These are phyloP conservation scores for Didymellaceae sp. DNA, from an alignment of 2,329 filamentous ascomycete genomes.

Conservation along the genomic window DNA sequence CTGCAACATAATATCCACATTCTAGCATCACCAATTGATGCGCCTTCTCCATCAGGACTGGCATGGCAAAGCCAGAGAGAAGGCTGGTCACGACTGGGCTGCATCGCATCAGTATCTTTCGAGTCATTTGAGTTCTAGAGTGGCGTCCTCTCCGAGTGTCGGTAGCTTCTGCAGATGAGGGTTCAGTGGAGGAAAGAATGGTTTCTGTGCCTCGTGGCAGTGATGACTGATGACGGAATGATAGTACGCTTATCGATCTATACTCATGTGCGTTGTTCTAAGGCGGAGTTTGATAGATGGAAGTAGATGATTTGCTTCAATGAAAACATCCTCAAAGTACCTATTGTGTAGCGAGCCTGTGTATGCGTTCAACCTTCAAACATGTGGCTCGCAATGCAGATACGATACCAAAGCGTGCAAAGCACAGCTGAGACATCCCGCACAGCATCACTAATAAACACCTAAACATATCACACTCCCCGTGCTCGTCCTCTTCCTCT, in stretches of 20 bases:
- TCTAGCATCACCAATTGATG: slow-evolving; percentile 12
- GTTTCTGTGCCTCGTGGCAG: slow-evolving; percentile 10
- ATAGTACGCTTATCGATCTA: slow-evolving; percentile 19
- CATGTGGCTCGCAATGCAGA: too few relatives aligned
- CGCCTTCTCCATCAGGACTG: slow-evolving; percentile 7
- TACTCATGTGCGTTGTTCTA: slow-evolving; percentile 20
- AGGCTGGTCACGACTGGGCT: slow-evolving; percentile 7
- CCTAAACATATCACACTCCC: too few relatives aligned
- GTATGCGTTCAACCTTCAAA: too few relatives aligned
- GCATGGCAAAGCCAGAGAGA: slow-evolving; percentile 2
- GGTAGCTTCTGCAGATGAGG: slow-evolving; percentile 1
- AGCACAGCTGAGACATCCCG: too few relatives aligned
- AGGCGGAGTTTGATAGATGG: slow-evolving; percentile 12
- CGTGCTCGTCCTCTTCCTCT: slow-evolving; percentile 8
- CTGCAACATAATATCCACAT: slow-evolving; percentile 16
- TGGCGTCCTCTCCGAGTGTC: slow-evolving; percentile 6
- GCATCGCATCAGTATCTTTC: slow-evolving; percentile 9
- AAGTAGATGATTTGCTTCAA: slow-evolving; percentile 13
- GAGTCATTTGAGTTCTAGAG: slow-evolving; percentile 10
- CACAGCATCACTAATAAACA: too few relatives aligned
- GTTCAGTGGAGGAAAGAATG: neutral
- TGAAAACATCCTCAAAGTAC: neutral
- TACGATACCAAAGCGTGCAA: too few relatives aligned
- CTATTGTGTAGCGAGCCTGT: neutral
- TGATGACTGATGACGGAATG: slow-evolving; percentile 18